Evolutionary conservation across 352 stramenopile genomes (phyloP).

Genomic region (Globisporangium acanthophoron): DNA sequence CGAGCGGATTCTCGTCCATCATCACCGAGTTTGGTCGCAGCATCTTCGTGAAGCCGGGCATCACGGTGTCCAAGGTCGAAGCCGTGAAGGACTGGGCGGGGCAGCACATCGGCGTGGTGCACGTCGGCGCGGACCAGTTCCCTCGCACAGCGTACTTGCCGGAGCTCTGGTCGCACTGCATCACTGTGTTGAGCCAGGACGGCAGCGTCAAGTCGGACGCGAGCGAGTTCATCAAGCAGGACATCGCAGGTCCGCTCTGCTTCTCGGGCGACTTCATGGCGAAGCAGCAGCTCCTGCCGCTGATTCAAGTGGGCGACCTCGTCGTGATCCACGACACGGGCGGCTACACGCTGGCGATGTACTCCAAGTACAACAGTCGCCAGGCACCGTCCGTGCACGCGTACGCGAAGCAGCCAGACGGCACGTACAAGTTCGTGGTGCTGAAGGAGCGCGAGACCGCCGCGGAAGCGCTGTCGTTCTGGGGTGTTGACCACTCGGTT

Average conservation of each 20-base stretch:
- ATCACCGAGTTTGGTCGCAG: constrained; percentile 91
- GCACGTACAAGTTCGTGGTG: constrained; percentile 39
- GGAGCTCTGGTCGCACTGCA: constrained; percentile 76
- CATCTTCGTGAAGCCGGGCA: constrained; percentile 83
- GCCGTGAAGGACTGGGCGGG: constrained; percentile 83
- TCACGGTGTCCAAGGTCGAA: constrained; percentile 86
- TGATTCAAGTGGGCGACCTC: constrained; percentile 68
- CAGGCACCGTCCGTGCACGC: constrained; percentile 61
- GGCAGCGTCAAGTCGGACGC: constrained; percentile 40
- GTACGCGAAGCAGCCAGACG: constrained; percentile 26
- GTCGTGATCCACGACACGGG: constrained; percentile 86
- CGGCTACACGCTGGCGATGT: constrained; percentile 86
- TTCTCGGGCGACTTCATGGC: constrained; percentile 91
- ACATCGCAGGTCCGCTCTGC: constrained; percentile 90
- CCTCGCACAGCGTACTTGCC: constrained; percentile 84
- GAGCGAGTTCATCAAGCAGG: constrained; percentile 46
- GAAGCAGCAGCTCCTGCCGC: constrained; percentile 62
- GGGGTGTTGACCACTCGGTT: constrained; percentile 49
- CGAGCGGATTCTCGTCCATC: constrained; percentile 66
- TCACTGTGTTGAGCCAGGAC: constrained; percentile 56
- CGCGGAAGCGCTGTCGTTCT: constrained; percentile 63
- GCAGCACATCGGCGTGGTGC: constrained; percentile 78
- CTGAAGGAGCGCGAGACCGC: constrained; percentile 66
- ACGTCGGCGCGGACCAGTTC: constrained; percentile 90
- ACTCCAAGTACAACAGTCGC: constrained; percentile 87